phyloP scores from a whole-genome alignment of 2,329 filamentous ascomycete species.

The Plectosphaerella plurivora region DNA sequence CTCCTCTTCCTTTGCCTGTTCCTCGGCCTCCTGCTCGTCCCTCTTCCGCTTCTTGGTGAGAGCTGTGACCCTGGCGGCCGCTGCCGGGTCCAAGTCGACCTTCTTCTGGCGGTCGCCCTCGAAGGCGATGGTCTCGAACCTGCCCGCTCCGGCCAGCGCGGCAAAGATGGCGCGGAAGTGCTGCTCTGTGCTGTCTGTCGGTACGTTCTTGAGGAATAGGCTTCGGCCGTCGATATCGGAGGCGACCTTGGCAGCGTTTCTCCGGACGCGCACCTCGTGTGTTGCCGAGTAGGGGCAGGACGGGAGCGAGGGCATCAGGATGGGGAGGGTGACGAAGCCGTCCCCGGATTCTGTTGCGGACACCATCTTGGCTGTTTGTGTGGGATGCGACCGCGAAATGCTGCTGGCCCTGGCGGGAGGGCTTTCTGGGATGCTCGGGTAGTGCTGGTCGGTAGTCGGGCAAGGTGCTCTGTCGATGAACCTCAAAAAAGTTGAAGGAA shows the following conservation, averaged over 20 bases:
- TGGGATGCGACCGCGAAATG: too few relatives aligned
- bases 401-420: too few relatives aligned
- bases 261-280: constrained; percentile 84
- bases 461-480: too few relatives aligned
- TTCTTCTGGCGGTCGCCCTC: constrained; percentile 51
- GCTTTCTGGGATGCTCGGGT: too few relatives aligned
- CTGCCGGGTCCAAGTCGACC: constrained; percentile 38
- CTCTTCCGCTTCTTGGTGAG: constrained; percentile 49
- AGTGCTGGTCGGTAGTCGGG: too few relatives aligned
- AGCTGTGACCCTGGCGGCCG: constrained; percentile 31
- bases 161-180: constrained; percentile 75
- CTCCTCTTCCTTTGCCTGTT: constrained; percentile 50
- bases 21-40: constrained; percentile 53
- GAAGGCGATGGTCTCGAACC: constrained; percentile 75
- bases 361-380: not conserved
- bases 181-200: constrained; percentile 73
- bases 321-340: constrained; percentile 65
- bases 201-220: constrained; percentile 87
- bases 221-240: constrained; percentile 71
- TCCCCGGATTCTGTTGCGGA: constrained; percentile 20
- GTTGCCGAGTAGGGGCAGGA: constrained; percentile 58
- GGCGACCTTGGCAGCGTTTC: constrained; percentile 74
- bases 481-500: too few relatives aligned
- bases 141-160: constrained; percentile 67
- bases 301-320: constrained; percentile 60